These are phyloP conservation scores for Picea abies DNA, from an alignment of 83 land plant genomes.

Conservation along the genomic window DNA sequence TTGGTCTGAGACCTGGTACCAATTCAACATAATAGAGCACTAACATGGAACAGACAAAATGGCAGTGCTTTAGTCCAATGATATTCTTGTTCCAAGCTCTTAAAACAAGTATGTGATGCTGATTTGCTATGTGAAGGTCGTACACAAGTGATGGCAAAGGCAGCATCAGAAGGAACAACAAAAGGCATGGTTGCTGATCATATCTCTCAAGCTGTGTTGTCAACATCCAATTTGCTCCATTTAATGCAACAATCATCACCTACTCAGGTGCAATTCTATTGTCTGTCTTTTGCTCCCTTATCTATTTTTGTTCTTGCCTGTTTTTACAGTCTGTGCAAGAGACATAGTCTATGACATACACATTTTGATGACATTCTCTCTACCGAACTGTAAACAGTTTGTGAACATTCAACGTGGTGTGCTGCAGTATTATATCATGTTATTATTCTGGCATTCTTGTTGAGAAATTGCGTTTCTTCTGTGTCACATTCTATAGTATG, in stretches of 20 bases:
- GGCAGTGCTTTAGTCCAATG: too few species aligned
- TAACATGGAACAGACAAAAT: too few species aligned
- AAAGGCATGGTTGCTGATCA: slow-evolving; percentile 56
- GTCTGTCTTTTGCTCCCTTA: slow-evolving; percentile 11
- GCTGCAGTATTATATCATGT: background rate
- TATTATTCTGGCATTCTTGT: background rate
- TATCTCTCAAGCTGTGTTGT: slow-evolving; percentile 55
- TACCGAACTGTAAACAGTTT: background rate
- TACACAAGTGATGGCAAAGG: slow-evolving; percentile 15
- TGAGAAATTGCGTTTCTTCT: background rate
- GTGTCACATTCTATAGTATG: background rate
- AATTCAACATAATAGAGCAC: too few species aligned
- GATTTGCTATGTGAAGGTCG: too few species aligned
- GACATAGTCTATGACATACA: background rate
- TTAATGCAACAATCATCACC: slow-evolving; percentile 73
- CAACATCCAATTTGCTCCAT: slow-evolving; percentile 65
- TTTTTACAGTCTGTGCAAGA: background rate
- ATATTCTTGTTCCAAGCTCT: too few species aligned
- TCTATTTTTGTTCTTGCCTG: background rate
- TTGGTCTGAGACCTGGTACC: too few species aligned
- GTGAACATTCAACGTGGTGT: background rate
- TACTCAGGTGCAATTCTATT: slow-evolving; percentile 35
- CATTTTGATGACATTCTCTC: background rate
- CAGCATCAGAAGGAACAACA: slow-evolving; percentile 36
- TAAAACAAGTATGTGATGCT: too few species aligned